These are phyloP conservation scores for Neurospora sp. DNA, from an alignment of 2,329 filamentous ascomycete species.

Conservation along the genomic window DNA sequence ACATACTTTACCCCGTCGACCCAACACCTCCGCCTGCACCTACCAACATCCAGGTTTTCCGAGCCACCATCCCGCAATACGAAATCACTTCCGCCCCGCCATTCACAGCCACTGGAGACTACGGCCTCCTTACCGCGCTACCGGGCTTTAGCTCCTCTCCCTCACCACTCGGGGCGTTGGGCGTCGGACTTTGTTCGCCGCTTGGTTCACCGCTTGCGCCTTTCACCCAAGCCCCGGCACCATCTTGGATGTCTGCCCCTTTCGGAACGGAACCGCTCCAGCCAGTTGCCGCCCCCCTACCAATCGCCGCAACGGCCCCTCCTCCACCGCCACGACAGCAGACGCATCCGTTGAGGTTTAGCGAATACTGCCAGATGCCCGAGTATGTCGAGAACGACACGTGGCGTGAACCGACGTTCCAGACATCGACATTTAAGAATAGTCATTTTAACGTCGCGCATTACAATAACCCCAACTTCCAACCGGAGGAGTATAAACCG, in stretches of 20 bases:
- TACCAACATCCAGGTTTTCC: constrained; percentile 41
- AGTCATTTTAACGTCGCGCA: constrained; percentile 58
- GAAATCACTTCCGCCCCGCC: constrained; percentile 30
- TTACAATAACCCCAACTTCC: constrained; percentile 54
- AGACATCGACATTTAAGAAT: constrained; percentile 53
- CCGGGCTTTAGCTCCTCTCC: constrained; percentile 30
- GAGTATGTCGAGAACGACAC: constrained; percentile 26
- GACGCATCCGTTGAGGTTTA: constrained; percentile 39
- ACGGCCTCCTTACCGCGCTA: constrained; percentile 35
- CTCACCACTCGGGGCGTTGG: constrained; percentile 32
- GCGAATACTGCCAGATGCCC: constrained; percentile 39
- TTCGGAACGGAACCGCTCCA: constrained; percentile 21
- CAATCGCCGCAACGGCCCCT: constrained; percentile 19
- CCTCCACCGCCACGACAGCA: constrained; percentile 15
- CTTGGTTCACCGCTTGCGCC: constrained; percentile 18
- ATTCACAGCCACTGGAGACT: constrained; percentile 23
- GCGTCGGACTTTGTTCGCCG: constrained; percentile 23
- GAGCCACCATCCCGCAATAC: constrained; percentile 35
- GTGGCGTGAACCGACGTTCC: constrained; percentile 35
- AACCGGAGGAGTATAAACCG: constrained; percentile 42
- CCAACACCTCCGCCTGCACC: constrained; percentile 18
- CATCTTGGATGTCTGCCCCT: constrained; percentile 28
- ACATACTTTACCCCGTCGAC: constrained; percentile 61
- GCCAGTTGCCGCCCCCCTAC: constrained; percentile 11
- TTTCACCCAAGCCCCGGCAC: constrained; percentile 23